phyloP scores from a whole-genome alignment of 768 basidiomycete species.

The Kwoniella bestiolae region DNA sequence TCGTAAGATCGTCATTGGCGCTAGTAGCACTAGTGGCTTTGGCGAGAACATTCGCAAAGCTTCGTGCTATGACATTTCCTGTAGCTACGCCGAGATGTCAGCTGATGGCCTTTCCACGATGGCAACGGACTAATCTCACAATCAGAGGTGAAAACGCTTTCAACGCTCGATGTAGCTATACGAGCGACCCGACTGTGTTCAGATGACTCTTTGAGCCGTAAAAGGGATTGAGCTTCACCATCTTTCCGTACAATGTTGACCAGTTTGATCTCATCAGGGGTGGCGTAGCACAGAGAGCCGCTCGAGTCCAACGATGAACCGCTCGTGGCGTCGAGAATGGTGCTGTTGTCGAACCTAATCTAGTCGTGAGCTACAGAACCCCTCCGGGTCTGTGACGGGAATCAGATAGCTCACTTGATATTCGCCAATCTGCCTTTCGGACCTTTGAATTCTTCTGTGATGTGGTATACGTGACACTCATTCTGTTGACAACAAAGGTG shows the following conservation, averaged over 20 bases:
- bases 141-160: conserved; percentile 25
- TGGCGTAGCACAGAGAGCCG: neutral
- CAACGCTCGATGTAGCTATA: conserved; percentile 20
- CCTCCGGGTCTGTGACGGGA: too few relatives aligned
- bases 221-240: neutral
- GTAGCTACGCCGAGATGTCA: conserved; percentile 12
- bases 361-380: neutral
- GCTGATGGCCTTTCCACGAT: neutral
- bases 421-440: neutral
- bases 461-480: neutral
- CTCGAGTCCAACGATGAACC: neutral
- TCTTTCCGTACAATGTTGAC: neutral
- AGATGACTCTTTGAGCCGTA: neutral
- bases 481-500: too few relatives aligned
- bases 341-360: neutral
- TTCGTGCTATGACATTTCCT: conserved; percentile 28
- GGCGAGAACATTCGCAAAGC: neutral
- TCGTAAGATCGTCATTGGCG: neutral
- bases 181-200: neutral
- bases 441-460: neutral
- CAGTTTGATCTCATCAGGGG: too few relatives aligned
- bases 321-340: neutral
- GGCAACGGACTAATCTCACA: conserved; percentile 17
- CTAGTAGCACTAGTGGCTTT: neutral
- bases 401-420: neutral